These are phyloP conservation scores for Schizosaccharomyces cryophilus DNA, from an alignment of 805 yeast species.

Conservation along the genomic window DNA sequence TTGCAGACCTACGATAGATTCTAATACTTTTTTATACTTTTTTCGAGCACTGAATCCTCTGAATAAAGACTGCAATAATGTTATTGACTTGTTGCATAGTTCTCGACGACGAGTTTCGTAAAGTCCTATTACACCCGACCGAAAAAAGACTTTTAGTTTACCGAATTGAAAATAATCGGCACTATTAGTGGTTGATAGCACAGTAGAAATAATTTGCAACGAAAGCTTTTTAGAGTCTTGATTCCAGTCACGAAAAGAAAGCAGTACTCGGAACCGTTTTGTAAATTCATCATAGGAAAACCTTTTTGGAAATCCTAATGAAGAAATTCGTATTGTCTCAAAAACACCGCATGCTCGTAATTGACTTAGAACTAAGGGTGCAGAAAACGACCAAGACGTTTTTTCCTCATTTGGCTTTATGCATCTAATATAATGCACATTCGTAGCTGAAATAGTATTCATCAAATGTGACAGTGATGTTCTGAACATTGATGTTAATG, in stretches of 20 bases:
- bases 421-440: constrained; percentile 90
- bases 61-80: neutral
- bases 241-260: constrained; percentile 44
- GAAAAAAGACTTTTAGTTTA: constrained; percentile 76
- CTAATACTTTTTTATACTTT: neutral
- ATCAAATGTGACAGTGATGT: constrained; percentile 75
- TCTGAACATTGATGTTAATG: constrained; percentile 84
- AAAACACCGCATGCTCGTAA: constrained; percentile 95
- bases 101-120: neutral
- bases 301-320: constrained; percentile 93
- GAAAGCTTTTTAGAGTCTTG: constrained; percentile 13
- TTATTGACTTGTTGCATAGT: neutral
- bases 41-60: neutral
- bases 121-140: constrained; percentile 35
- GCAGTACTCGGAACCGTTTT: constrained; percentile 59
- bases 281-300: constrained; percentile 90
- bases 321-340: constrained; percentile 85
- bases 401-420: constrained; percentile 89
- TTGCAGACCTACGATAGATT: neutral
- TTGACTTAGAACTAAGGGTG: constrained; percentile 82
- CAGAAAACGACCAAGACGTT: constrained; percentile 87
- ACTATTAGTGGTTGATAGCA: constrained; percentile 28
- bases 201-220: constrained; percentile 41
- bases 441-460: constrained; percentile 79
- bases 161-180: constrained; percentile 64